These are phyloP conservation scores for Aspergillus hiratsukae DNA, from an alignment of 2,329 filamentous ascomycete genomes.

Conservation along the genomic window DNA sequence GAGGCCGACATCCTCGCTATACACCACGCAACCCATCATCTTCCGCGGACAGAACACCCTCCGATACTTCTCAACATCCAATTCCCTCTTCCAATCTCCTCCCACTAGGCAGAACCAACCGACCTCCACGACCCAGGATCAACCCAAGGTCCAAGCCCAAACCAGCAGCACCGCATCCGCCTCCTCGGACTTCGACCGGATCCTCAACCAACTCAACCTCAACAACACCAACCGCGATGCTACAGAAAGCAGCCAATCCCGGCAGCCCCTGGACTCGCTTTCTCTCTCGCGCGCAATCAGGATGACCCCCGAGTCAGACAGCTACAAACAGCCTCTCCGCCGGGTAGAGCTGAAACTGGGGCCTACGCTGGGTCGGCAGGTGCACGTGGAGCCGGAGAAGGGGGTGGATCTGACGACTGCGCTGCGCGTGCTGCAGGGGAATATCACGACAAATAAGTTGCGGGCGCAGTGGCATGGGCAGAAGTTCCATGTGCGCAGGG, in stretches of 20 bases:
- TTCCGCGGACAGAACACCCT: conserved; percentile 9
- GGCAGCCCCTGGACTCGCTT: conserved; percentile 9
- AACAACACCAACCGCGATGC: conserved; percentile 3
- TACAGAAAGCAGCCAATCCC: neutral
- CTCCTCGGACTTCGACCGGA: conserved; percentile 26
- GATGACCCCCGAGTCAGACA: conserved; percentile 14
- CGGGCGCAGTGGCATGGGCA: conserved; percentile 28
- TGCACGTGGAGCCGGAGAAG: conserved; percentile 30
- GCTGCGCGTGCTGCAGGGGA: conserved; percentile 22
- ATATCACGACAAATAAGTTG: conserved; percentile 31
- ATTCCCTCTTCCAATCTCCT: conserved; percentile 19
- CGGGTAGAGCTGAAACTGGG: conserved; percentile 33
- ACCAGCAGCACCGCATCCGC: neutral
- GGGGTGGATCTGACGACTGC: conserved; percentile 28
- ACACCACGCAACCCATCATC: conserved; percentile 14
- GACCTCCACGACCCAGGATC: conserved; percentile 3
- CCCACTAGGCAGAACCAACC: conserved; percentile 10
- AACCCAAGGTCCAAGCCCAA: neutral
- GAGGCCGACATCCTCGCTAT: conserved; percentile 26
- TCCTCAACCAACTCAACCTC: conserved; percentile 31
- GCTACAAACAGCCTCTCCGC: conserved; percentile 16
- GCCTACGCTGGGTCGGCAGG: conserved; percentile 34
- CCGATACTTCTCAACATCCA: conserved; percentile 12
- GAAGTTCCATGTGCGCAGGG: conserved; percentile 40
- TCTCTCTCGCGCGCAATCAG: conserved; percentile 20